Percentiles rank a stretch among this genome's conserved stretches.
phyloP scores from a whole-genome alignment of 129 eudicot species.

The Centrapalus pauciflorus region DNA sequence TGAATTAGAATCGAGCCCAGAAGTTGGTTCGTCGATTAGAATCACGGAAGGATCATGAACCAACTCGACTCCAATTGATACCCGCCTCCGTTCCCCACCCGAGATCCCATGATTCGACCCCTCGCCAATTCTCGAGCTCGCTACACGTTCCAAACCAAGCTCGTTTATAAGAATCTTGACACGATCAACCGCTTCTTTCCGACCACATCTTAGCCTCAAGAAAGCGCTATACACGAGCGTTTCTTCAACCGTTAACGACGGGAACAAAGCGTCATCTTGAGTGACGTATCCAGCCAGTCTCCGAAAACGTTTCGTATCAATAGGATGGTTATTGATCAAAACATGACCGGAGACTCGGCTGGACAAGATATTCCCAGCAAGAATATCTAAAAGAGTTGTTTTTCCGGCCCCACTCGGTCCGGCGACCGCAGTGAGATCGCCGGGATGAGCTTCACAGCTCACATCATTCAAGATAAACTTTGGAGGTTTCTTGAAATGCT shows the following conservation, averaged over 20 bases:
- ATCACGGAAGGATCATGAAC: constrained; percentile 77
- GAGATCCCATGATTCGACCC: constrained; percentile 76
- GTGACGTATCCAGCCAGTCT: constrained; percentile 70
- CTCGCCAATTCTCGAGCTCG: constrained; percentile 53
- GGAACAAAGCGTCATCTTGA: constrained; percentile 81
- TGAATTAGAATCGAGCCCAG: constrained; percentile 80
- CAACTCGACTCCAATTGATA: constrained; percentile 83
- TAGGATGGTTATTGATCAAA: constrained; percentile 50
- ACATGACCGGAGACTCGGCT: constrained; percentile 53
- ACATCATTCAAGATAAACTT: constrained; percentile 58
- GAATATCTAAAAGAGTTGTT: constrained; percentile 64
- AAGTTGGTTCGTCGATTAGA: constrained; percentile 86
- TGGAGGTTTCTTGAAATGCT: constrained; percentile 33
- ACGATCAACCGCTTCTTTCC: constrained; percentile 40
- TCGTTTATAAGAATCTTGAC: constrained; percentile 55
- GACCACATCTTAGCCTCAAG: constrained; percentile 50
- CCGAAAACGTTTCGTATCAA: constrained; percentile 38
- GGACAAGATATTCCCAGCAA: constrained; percentile 55
- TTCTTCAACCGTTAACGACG: constrained; percentile 83
- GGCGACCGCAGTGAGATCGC: constrained; percentile 68
- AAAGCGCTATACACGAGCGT: constrained; percentile 76
- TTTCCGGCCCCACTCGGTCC: constrained; percentile 92
- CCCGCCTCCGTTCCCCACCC: constrained; percentile 87
- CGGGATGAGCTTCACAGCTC: constrained; percentile 57
- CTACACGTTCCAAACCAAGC: constrained; percentile 61